Base-by-base conservation (phyloP, 2,329 filamentous ascomycete species). In the Aspergillus oerlinghausenensis region DNA sequence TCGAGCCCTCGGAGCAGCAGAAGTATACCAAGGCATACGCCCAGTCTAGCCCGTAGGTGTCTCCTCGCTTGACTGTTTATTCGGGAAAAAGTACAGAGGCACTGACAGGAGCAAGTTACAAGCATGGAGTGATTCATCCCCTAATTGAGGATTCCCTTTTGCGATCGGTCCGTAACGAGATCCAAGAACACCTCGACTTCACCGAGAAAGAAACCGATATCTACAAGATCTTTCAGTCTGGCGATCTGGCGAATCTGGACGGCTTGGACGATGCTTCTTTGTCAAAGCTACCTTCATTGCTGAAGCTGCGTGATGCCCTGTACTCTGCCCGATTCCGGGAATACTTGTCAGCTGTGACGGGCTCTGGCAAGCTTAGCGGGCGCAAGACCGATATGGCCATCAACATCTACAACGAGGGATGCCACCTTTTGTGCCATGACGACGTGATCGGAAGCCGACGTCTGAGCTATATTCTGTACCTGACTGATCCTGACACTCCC, bases 131-230 rank as follows among this genome's bases (percentile, higher is more conserved):
- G 52, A 96, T 99, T 70, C 82, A 86, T 64, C 80, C 84, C 54
- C 80, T 99, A 47, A 88, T 97, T 71, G 81, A 94, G 75, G 88
- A 93, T 66, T 75, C 80, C 50, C 86, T 99, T 19, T 84, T 99
- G 49, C 92, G 92, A 68, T 82, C 84, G 55, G 94, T 99, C 58
- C 92, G 94, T 70, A 78, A 83, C 68, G 94, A 99, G 78, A 93
- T 97, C 74, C 88, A 88, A 74, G 82, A 88, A 65, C 92, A 96
- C 70, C 89, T 99, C 64, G 87, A 90, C 64, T 99, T 99, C 78
- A 97, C 94, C 11, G 92, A 92, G 66, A 99, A 99, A 75, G 94
- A 99, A 76, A 99, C 94, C 50, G 94, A 99, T 74, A 99, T 99
- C 67, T 99, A 99, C 84, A 96, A 95, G 77, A 97, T 99, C 70